These are phyloP conservation scores for Suhomyces vadensis DNA, from an alignment of 805 yeast genomes.

Conservation along the genomic window DNA sequence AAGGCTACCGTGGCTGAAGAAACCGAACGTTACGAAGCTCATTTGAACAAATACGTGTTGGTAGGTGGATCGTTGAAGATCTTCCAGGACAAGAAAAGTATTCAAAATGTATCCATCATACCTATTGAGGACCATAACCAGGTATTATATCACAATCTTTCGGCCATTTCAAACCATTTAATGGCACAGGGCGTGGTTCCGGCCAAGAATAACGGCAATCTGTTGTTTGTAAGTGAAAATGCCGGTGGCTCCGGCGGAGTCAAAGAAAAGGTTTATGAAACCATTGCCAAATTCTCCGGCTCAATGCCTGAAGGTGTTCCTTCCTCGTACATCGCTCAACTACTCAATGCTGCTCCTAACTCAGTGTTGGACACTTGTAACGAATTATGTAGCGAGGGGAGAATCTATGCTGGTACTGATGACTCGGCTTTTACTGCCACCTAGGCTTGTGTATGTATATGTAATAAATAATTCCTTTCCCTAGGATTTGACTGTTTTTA, in stretches of 20 bases:
- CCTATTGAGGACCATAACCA: slow-evolving; percentile 65
- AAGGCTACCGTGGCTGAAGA: slow-evolving; percentile 32
- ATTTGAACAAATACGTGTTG: slow-evolving; percentile 58
- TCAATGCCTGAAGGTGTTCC: slow-evolving; percentile 80
- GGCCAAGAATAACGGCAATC: slow-evolving; percentile 8
- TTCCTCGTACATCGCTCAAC: slow-evolving; percentile 57
- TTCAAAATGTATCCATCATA: slow-evolving; percentile 63
- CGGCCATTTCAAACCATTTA: slow-evolving; percentile 56
- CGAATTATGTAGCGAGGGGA: slow-evolving; percentile 64
- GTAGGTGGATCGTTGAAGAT: slow-evolving; percentile 52
- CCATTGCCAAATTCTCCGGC: slow-evolving; percentile 50
- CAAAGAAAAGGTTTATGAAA: slow-evolving; percentile 49
- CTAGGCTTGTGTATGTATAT: background rate
- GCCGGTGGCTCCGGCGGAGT: slow-evolving; percentile 18
- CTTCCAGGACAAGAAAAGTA: slow-evolving; percentile 61
- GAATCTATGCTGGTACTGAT: slow-evolving; percentile 66
- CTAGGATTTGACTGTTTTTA: background rate
- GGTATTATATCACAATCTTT: slow-evolving; percentile 64
- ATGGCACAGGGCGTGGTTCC: slow-evolving; percentile 51
- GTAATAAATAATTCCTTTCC: background rate
- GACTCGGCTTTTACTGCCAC: slow-evolving; percentile 35
- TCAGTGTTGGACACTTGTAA: slow-evolving; percentile 52
- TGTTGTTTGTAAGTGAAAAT: slow-evolving; percentile 32
- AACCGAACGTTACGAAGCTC: slow-evolving; percentile 32
- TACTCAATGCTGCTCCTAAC: slow-evolving; percentile 49